phyloP scores from a whole-genome alignment of 192 early-diverging fungal genomes.

The Linnemannia zychae region DNA sequence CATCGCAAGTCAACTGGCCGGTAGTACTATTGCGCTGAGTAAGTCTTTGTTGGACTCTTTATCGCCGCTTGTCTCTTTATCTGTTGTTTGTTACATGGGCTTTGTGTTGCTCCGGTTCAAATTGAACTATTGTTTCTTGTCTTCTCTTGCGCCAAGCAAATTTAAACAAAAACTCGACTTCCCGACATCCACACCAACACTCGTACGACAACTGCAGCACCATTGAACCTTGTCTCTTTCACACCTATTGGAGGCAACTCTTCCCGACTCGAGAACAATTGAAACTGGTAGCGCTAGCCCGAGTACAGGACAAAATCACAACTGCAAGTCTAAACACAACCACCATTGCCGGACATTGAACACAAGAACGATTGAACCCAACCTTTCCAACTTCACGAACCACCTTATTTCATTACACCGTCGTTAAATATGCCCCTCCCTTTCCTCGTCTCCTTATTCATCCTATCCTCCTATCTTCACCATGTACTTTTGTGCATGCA shows the following conservation, averaged over 20 bases:
- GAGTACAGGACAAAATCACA: no score
- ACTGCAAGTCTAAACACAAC: no score
- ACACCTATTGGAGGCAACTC: no score
- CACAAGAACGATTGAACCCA: no score
- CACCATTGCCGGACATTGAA: no score
- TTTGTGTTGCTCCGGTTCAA: not conserved
- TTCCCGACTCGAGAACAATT: no score
- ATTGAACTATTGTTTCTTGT: not conserved
- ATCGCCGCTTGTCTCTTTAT: not conserved
- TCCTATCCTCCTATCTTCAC: not conserved
- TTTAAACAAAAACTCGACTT: not conserved
- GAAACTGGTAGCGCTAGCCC: no score
- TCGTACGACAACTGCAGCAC: not conserved
- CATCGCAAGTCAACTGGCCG: constrained; percentile 64
- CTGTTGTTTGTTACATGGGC: not conserved
- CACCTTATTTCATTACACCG: not conserved
- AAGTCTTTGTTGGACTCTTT: constrained; percentile 25
- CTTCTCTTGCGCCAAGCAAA: not conserved
- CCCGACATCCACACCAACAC: not conserved
- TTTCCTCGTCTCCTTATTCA: not conserved
- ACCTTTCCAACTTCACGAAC: no score
- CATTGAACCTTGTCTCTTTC: not conserved
- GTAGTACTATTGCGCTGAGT: constrained; percentile 71
- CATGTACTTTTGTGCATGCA: not conserved
- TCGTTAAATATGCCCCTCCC: not conserved